A percentile compares a stretch with the other conserved stretches of the same genome.
Evolutionary conservation across 2,329 filamentous ascomycete species (phyloP).

Genomic region (Rhytidhysteron rufulum): DNA sequence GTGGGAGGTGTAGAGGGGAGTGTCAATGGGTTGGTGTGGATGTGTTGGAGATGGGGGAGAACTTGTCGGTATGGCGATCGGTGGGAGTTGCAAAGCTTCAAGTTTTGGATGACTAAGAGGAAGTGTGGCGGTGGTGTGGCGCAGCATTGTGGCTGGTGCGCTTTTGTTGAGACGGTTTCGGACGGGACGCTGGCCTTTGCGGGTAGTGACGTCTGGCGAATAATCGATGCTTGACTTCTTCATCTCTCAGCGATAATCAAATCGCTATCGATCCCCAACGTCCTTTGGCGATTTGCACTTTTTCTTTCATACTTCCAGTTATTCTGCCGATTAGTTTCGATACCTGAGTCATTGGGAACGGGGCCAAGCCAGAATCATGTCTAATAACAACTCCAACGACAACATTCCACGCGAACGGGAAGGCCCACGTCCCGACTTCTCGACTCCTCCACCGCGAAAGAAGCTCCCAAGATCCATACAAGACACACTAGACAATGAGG

Average conservation of each 20-base stretch:
- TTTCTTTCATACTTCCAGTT: background rate
- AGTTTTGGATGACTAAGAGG: slow-evolving; percentile 12
- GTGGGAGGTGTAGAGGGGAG: slow-evolving; percentile 10
- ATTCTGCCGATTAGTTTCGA: too few species aligned
- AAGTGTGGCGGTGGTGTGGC: slow-evolving; percentile 3
- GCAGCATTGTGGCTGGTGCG: too few species aligned
- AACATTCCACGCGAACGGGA: slow-evolving; percentile 39
- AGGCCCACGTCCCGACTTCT: slow-evolving; percentile 46
- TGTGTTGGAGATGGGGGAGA: slow-evolving; percentile 7
- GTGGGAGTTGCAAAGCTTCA: slow-evolving; percentile 7
- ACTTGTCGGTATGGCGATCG: slow-evolving; percentile 14
- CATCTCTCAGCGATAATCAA: too few species aligned
- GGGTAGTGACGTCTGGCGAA: too few species aligned
- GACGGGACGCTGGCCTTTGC: too few species aligned
- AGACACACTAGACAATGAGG: slow-evolving; percentile 57
- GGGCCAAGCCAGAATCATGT: background rate
- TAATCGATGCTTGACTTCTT: too few species aligned
- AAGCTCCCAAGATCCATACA: slow-evolving; percentile 54
- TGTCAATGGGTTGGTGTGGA: slow-evolving; percentile 21
- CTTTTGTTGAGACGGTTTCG: too few species aligned
- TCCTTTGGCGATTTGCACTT: background rate
- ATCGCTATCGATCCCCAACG: background rate
- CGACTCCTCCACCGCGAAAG: slow-evolving; percentile 45
- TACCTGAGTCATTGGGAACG: too few species aligned
- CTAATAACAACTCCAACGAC: background rate